These are phyloP conservation scores for Linnemannia zychae DNA, from an alignment of 192 early-diverging fungal genomes.

Conservation along the genomic window DNA sequence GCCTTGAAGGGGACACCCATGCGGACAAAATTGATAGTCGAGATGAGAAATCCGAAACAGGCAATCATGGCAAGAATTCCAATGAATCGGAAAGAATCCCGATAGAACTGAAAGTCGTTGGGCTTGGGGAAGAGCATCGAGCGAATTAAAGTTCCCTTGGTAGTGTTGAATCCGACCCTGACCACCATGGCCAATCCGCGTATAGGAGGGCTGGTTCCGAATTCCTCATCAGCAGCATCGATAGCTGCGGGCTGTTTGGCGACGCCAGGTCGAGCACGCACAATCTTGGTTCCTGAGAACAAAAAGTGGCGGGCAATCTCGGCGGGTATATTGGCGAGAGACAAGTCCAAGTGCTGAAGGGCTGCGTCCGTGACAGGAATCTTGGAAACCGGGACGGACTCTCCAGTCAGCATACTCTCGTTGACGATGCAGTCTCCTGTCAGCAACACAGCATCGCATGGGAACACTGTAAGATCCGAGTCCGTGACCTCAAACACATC, in stretches of 20 bases:
- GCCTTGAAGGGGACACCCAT: slow-evolving; percentile 75
- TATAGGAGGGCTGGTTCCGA: slow-evolving; percentile 55
- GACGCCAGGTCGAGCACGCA: slow-evolving; percentile 77
- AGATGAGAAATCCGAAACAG: slow-evolving; percentile 86
- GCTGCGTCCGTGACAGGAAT: slow-evolving; percentile 77
- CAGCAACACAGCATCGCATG: slow-evolving; percentile 94
- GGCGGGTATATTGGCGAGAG: slow-evolving; percentile 77
- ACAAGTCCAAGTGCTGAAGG: slow-evolving; percentile 75
- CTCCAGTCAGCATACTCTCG: slow-evolving; percentile 98
- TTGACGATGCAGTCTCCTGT: slow-evolving; percentile 97
- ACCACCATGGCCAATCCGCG: slow-evolving; percentile 85
- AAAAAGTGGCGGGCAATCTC: slow-evolving; percentile 89
- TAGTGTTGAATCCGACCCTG: slow-evolving; percentile 90
- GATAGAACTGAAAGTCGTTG: slow-evolving; percentile 96
- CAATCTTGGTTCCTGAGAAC: slow-evolving; percentile 93
- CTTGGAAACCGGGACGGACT: slow-evolving; percentile 96
- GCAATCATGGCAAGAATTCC: slow-evolving; percentile 91
- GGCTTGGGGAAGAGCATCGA: slow-evolving; percentile 98
- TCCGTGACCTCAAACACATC: slow-evolving; percentile 91
- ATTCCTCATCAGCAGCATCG: slow-evolving; percentile 32
- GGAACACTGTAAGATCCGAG: slow-evolving; percentile 73
- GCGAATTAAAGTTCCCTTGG: slow-evolving; percentile 94
- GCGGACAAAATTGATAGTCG: slow-evolving; percentile 90
- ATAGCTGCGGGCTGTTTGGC: slow-evolving; percentile 40
- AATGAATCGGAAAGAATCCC: slow-evolving; percentile 97